phyloP scores from a whole-genome alignment of 1,284 basidiomycete species.

The Omphalotus olearius region DNA sequence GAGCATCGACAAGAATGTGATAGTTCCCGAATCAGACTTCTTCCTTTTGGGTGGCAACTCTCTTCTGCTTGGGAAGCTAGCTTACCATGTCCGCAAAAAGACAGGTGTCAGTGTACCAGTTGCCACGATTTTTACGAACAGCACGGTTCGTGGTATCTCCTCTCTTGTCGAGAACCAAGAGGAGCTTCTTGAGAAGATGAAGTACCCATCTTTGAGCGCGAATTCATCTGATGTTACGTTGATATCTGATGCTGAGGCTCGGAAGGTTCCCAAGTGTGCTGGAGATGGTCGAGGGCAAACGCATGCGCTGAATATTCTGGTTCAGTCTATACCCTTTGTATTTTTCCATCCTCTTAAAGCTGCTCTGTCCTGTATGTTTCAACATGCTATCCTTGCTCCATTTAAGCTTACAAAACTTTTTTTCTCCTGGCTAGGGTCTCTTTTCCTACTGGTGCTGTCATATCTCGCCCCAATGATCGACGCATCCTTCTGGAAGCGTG shows the following conservation, averaged over 20 bases:
- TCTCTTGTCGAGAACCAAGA: constrained; percentile 29
- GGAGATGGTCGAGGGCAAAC: constrained; percentile 25
- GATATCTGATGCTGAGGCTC: background rate
- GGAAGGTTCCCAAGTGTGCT: background rate
- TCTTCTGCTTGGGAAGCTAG: constrained; percentile 38
- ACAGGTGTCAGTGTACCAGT: constrained; percentile 33
- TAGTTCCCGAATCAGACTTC: constrained; percentile 36
- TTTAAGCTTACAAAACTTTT: background rate
- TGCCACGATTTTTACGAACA: constrained; percentile 36
- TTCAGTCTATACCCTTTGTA: constrained; percentile 37
- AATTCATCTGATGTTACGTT: background rate
- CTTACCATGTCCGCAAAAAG: constrained; percentile 35
- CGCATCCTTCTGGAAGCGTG: constrained; percentile 29
- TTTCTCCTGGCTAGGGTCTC: constrained; percentile 23
- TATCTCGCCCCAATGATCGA: constrained; percentile 25
- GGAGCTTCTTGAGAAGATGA: background rate
- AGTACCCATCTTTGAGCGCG: background rate
- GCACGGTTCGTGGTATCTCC: constrained; percentile 38
- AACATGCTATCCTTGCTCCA: background rate
- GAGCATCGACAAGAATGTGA: constrained; percentile 26
- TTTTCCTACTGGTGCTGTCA: constrained; percentile 28
- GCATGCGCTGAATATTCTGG: constrained; percentile 33
- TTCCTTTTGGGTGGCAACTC: constrained; percentile 44
- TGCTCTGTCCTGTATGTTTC: constrained; percentile 32
- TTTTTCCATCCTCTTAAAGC: constrained; percentile 42